Percentiles rank a stretch among this genome's conserved stretches.
phyloP scores from a whole-genome alignment of 371 early-diverging fungal genomes.

The Mortierella sp. region DNA sequence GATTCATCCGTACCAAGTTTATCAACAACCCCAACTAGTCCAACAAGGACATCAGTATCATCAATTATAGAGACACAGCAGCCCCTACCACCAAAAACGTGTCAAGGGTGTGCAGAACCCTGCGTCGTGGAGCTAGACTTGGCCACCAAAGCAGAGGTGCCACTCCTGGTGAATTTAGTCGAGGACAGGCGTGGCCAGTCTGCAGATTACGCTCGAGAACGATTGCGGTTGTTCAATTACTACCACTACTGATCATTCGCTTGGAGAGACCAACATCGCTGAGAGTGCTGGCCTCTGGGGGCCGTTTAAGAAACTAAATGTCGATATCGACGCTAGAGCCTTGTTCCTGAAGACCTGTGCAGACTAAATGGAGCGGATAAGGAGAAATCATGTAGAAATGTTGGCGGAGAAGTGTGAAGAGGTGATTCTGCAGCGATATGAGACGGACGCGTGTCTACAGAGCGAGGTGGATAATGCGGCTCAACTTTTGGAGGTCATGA shows the following conservation, averaged over 20 bases:
- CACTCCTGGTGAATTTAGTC: constrained; percentile 6
- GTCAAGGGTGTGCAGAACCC: too few relatives aligned
- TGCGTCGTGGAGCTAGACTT: constrained; percentile 7
- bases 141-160: constrained; percentile 12
- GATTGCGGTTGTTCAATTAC: neutral
- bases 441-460: constrained; percentile 16
- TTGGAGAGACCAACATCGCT: neutral
- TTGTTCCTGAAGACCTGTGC: constrained; percentile 8
- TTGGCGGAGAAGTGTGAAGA: neutral
- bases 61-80: too few relatives aligned
- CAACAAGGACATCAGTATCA: too few relatives aligned
- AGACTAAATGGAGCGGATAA: neutral
- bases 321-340: neutral
- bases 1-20: too few relatives aligned
- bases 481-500: constrained; percentile 5
- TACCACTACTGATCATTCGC: too few relatives aligned
- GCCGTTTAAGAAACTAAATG: neutral
- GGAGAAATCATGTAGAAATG: neutral
- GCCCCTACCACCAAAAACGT: too few relatives aligned
- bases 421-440: constrained; percentile 1
- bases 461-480: constrained; percentile 10
- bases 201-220: constrained; percentile 19
- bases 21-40: too few relatives aligned
- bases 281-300: neutral
- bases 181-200: constrained; percentile 50